Base-by-base conservation (phyloP, 768 basidiomycete genomes). In the Rhodotorula diobovata region DNA sequence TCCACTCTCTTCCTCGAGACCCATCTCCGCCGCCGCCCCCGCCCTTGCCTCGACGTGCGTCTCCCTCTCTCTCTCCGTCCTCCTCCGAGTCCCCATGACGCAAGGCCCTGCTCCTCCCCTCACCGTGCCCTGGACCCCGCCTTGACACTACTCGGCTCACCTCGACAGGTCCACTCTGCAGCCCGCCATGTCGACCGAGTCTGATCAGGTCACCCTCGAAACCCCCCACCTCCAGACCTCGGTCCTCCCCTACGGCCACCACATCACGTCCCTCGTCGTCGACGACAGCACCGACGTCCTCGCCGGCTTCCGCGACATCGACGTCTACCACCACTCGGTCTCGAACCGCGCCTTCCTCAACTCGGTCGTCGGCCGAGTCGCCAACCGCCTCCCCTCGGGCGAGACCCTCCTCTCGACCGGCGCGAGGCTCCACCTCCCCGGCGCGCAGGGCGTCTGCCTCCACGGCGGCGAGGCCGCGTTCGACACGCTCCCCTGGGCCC, bases 401-500 rank as follows among this genome's bases (percentile, higher is more conserved):
- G 61, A 68, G 37, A 46, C 57, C 14, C 11, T 4, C 4, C 51
- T 65, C 10, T 2, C 3, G 15, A 32, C 71, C 1, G 71, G 71
- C 9, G 62, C 66, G 0, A 28, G 28, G 32, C 39, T 67, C 43
- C 51, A 57, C 23, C 57, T 67, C 28, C 28, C 46, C 6, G 70
- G 70, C 16, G 54, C 66, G 4, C 7, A 2, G 25, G 23, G 59
- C 63, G 73, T 75, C 25, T 72, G 67, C 59, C 70, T 75, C 2
- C 74, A 75, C 53, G 74, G 74, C 28, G 74, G 74, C 28, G 58
- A 66, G 6, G 23, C 55, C 0, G 73, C 70, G 1, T 51, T 75
- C 32, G 73, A 75, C 54, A 75, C 73, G 6, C 61, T 71, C 41
- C 67, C 59, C 0, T 75, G 73, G 73, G 62, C 63, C 12, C 59